phyloP scores from a whole-genome alignment of 306 rosid species.

The Parietaria judaica region DNA sequence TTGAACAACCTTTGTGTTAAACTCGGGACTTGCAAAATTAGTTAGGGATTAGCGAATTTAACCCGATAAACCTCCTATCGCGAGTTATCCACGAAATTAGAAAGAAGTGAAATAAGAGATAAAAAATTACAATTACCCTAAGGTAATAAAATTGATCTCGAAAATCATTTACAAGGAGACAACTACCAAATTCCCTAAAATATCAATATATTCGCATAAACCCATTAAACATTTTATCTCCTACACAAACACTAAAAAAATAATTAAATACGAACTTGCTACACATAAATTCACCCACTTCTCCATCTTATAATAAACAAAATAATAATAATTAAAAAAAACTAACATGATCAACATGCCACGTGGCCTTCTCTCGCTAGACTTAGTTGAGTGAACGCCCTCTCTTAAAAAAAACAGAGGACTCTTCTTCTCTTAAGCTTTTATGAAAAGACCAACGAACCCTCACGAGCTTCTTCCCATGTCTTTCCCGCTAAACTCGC shows the following conservation, averaged over 20 bases:
- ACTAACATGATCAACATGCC: not conserved
- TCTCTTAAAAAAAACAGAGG: slow-evolving; percentile 4
- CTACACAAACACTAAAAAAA: not conserved
- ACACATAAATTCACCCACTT: slow-evolving; percentile 9
- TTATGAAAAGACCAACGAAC: slow-evolving; percentile 10
- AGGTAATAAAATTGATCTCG: not conserved
- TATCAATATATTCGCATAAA: not conserved
- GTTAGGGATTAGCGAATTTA: too few species aligned
- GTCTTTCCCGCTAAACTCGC: slow-evolving; percentile 56
- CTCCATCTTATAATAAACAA: not conserved
- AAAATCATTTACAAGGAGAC: slow-evolving; percentile 11
- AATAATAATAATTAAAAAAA: not conserved
- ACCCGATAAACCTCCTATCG: too few species aligned
- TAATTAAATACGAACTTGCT: slow-evolving; percentile 1
- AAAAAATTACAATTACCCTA: not conserved
- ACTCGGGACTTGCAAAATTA: too few species aligned
- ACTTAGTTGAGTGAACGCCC: slow-evolving; percentile 10
- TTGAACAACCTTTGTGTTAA: not conserved
- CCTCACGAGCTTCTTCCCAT: slow-evolving; percentile 50
- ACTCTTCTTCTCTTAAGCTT: slow-evolving; percentile 17
- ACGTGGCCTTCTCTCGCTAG: not conserved
- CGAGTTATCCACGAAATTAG: too few species aligned
- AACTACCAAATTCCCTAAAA: not conserved
- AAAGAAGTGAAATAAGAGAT: too few species aligned
- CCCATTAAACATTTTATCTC: not conserved